These are phyloP conservation scores for Amauroascus verrucosus DNA, from an alignment of 2,329 filamentous ascomycete genomes.

Conservation along the genomic window DNA sequence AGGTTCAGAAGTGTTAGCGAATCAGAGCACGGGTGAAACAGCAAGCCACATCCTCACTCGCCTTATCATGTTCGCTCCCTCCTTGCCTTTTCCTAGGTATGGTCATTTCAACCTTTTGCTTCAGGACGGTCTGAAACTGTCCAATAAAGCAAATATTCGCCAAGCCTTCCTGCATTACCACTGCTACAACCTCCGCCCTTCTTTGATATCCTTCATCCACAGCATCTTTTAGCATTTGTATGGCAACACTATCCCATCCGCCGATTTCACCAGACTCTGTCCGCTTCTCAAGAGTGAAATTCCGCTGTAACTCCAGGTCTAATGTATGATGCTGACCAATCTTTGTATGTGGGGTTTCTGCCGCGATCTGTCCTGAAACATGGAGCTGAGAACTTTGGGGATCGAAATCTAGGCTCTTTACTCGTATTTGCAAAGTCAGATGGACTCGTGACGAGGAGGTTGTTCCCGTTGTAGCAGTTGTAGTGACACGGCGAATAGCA, in stretches of 20 bases:
- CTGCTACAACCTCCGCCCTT: conserved; percentile 72
- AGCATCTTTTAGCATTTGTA: conserved; percentile 67
- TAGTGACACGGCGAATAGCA: conserved; percentile 56
- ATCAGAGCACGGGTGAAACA: not conserved
- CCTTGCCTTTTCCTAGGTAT: conserved; percentile 40
- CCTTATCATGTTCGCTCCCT: conserved; percentile 42
- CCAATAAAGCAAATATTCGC: conserved; percentile 44
- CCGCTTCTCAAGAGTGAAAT: conserved; percentile 79
- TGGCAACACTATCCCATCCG: conserved; percentile 83
- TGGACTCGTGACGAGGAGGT: conserved; percentile 55
- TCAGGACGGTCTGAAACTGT: conserved; percentile 40
- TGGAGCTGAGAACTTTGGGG: conserved; percentile 57
- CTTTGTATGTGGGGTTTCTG: conserved; percentile 58
- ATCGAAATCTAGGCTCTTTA: conserved; percentile 60
- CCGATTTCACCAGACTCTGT: conserved; percentile 38
- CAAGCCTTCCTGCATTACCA: conserved; percentile 75
- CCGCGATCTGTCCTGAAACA: conserved; percentile 54
- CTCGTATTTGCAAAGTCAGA: conserved; percentile 53
- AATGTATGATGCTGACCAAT: conserved; percentile 60
- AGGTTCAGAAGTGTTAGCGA: not conserved
- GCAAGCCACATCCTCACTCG: conserved; percentile 14
- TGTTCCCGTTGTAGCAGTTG: conserved; percentile 46
- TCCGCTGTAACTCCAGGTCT: conserved; percentile 76
- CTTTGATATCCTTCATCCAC: conserved; percentile 58
- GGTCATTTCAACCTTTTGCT: conserved; percentile 40